A percentile compares a stretch with the other conserved stretches of the same genome.
phyloP scores from a whole-genome alignment of 2,329 filamentous ascomycete species.

The Ilyonectria mors-panacis region DNA sequence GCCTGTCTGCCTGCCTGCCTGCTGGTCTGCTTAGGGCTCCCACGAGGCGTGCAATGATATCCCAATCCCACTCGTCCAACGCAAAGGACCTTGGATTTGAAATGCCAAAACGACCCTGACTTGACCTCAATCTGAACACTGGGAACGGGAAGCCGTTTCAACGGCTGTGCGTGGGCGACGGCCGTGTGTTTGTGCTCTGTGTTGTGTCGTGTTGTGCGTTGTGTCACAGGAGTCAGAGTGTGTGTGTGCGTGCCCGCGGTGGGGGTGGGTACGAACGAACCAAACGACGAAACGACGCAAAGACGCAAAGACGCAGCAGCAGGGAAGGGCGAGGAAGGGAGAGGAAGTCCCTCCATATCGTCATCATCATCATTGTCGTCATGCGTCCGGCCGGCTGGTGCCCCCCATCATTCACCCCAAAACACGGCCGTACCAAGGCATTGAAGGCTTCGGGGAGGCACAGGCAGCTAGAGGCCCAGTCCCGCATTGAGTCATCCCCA shows the following conservation, averaged over 20 bases:
- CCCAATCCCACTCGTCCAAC: not conserved
- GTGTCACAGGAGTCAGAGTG: not conserved
- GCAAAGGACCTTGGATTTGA: not conserved
- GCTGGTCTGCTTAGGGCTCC: not conserved
- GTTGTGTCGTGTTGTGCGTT: not conserved
- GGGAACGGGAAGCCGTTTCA: constrained; percentile 28
- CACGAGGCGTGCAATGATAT: not conserved
- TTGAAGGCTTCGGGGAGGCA: constrained; percentile 4
- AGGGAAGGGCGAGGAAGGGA: constrained; percentile 31
- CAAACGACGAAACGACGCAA: constrained; percentile 14
- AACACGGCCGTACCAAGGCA: not conserved
- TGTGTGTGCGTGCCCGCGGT: constrained; percentile 6
- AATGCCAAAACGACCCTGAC: not conserved
- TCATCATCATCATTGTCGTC: constrained; percentile 43
- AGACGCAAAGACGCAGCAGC: not conserved
- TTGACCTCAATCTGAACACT: not conserved
- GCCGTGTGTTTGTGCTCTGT: constrained; percentile 19
- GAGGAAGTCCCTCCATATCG: constrained; percentile 33
- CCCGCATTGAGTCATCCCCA: constrained; percentile 29
- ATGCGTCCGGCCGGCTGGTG: constrained; percentile 24
- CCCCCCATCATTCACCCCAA: constrained; percentile 6
- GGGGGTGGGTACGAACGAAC: constrained; percentile 19
- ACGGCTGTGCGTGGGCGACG: constrained; percentile 32
- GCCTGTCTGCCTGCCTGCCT: not conserved
- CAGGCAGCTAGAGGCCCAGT: constrained; percentile 1